Base-by-base conservation (phyloP, 257 asterid species). In the Solanum chmielewskii region DNA sequence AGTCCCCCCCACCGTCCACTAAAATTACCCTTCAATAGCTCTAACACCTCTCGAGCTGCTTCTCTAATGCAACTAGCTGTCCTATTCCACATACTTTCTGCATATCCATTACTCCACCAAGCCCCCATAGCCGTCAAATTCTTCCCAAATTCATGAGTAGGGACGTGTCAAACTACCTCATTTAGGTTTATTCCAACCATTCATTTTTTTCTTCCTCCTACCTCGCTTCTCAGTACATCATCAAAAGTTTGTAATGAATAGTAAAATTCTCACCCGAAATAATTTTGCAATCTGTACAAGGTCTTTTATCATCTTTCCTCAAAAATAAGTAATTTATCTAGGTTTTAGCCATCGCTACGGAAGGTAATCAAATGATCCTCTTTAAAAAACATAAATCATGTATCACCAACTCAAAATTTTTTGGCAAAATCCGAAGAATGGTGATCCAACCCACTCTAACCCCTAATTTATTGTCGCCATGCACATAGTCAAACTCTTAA, bases 1-100 rank as follows among this genome's bases (percentile, higher is more conserved):
- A 56, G 8, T 1, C 60, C 0, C 23, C 2, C n/a, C 4, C 2
- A 2, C 1, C 4, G 1, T 16, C 62, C 62, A 18, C 4, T 52
- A 52, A 2, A 56, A 7, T 56, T 56, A 1, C 64, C 11, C 11
- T 56, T 56, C 11, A 7, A 52, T n/a, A 3, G 0, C 62, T 4
- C n/a, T 18, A 18, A 52, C 2, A 52, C 11, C 64, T 56, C 64
- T 56, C 11, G 4, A 56, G 64, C n/a, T 18, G 1, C n/a, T 56
- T 18, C n/a, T 56, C n/a, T 56, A 56, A 56, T 56, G 3, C 64
- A 56, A 18, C 64, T 56, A 56, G n/a, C 0, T 52, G 4, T 56
- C 64, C 20, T 56, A 56, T 56, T 23, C 64, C 64, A 56, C 64
- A 56, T 18, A 56, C 64, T 18, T 56, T 56, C n/a, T 56, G 3